Evolutionary conservation across 192 early-diverging fungal species (phyloP), one percentile per base, ranked within the genome.

Genomic region (Radiomyces spectabilis): DNA sequence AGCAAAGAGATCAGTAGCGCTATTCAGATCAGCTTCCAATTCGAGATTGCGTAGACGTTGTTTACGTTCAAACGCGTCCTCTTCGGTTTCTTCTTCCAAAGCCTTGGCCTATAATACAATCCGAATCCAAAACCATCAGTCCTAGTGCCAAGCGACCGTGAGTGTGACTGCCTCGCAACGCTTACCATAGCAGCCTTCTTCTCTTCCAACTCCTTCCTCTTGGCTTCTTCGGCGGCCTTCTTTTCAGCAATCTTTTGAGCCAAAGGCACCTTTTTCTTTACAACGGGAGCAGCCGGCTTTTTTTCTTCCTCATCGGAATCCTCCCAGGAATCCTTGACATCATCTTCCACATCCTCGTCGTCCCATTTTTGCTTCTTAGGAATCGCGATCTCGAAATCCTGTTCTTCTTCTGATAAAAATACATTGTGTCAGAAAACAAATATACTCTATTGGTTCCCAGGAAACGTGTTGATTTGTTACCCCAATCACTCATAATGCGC

Each of bases 251-350:
- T 85, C 39, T 74, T 77, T 61, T 84, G 74, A 16, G 73, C 66
- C 19, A 82, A 32, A 37, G 75, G 55, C 31, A 66, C 71, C 55
- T 77, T 81, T 45, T 73, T 78, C 58, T 74, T 78, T 22, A 65
- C 41, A 41, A 64, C 59, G 9, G 74, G 45, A 44, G 66, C 53
- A 15, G 73, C 59, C 0, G 50, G 44, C 42, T 73, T 69, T 35
- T 76, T 68, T 41, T 82, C 73, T 15, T 81, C 79, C 32, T 71
- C 68, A 19, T 77, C 78, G 21, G 82, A 79, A 5, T 78, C 78
- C 41, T 82, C 78, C 78, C 80, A 85, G 47, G 73, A 67, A 47
- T 85, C 85, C 62, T 81, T 81, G 63, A 80, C 53, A 41, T 79
- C 68, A 21, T 76, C 72, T 31, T 75, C 77, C 38, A 67, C 72